Evolutionary conservation across 192 early-diverging fungal genomes (phyloP), one percentile per base, ranked within the genome.

Genomic region (Mycoemilia scoparia): DNA sequence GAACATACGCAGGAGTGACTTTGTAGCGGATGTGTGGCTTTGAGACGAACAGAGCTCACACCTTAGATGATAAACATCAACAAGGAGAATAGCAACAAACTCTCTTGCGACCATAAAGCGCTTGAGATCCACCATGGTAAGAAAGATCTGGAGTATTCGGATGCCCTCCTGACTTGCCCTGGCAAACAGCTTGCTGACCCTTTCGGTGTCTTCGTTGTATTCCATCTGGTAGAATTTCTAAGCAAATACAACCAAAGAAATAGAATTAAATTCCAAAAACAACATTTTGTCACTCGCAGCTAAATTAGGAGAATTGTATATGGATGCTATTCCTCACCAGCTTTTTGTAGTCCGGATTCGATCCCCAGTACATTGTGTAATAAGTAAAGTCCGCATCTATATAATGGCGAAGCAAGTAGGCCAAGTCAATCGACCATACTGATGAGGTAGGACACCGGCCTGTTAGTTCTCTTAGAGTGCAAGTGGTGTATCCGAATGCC

Each of bases 361-460:
- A 71, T 16, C 88, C 88, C 5, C 79, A 66, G 45, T 74, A 83
- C 29, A 74, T 74, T 5, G 87, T 92, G 51, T 92, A 92, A 46
- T 84, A 87, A 1, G 84, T 88, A 52, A 92, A 92, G 60, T 92
- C 85, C 1, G 60, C 51, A 3, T 70, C 60, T 31, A 76, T 58
- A 51, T 70, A 81, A 24, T 70, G 64, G 33, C 67, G 56, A 19
- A 92, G 55, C 12, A 88, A 38, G 38, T 78, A 83, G 0, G 74
- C 84, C 36, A 92, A 53, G 55, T 92, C 84, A 25, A 92, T 84
- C 5, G 88, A 87, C 88, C 88, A 92, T 1, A 86, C 57, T 2
- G 77, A 78, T n/a, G 71, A 60, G 3, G 51, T 44, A 21, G 60
- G 43, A 18, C 64, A 71, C 26, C 75, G 67, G 18, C 58, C 38